These are phyloP conservation scores for Leishmania turanica DNA, from an alignment of 208 protist genomes.

Conservation along the genomic window DNA sequence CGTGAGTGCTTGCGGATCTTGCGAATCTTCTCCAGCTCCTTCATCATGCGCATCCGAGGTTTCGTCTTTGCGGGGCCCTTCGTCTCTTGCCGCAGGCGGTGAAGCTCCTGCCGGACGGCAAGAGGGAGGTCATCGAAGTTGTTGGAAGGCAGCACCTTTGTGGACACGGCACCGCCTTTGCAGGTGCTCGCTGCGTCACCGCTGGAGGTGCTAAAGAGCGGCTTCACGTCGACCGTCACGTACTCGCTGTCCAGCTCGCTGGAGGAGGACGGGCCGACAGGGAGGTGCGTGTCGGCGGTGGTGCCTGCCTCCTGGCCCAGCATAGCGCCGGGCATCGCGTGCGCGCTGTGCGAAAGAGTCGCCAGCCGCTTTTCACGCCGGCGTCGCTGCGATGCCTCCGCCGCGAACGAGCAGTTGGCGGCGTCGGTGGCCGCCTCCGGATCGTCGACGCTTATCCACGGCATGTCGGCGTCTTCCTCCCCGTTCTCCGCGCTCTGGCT, in stretches of 20 bases:
- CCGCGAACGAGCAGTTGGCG: constrained; percentile 1
- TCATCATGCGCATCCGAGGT: constrained; percentile 73
- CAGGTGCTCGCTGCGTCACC: not conserved
- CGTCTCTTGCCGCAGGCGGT: constrained; percentile 65
- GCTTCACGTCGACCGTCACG: constrained; percentile 81
- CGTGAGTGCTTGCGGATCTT: constrained; percentile 88
- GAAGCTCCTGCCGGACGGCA: constrained; percentile 79
- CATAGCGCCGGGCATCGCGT: constrained; percentile 72
- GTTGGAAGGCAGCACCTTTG: constrained; percentile 44
- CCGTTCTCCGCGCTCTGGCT: constrained; percentile 11
- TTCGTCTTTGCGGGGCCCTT: constrained; percentile 79
- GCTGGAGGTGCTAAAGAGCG: constrained; percentile 43
- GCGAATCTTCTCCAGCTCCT: constrained; percentile 87
- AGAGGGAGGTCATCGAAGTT: constrained; percentile 83
- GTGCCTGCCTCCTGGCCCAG: constrained; percentile 13
- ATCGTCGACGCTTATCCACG: constrained; percentile 42
- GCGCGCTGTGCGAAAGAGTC: constrained; percentile 40
- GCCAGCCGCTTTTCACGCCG: constrained; percentile 24
- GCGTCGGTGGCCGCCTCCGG: constrained; percentile 18
- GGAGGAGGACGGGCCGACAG: not conserved
- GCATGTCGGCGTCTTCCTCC: constrained; percentile 20
- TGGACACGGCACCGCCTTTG: not conserved
- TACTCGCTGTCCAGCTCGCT: constrained; percentile 45
- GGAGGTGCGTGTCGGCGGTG: not conserved
- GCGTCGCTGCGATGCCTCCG: constrained; percentile 15